A percentile compares a stretch with the other conserved stretches of the same genome.
Evolutionary conservation across 257 asterid species (phyloP).

Genomic region (Plantago major): DNA sequence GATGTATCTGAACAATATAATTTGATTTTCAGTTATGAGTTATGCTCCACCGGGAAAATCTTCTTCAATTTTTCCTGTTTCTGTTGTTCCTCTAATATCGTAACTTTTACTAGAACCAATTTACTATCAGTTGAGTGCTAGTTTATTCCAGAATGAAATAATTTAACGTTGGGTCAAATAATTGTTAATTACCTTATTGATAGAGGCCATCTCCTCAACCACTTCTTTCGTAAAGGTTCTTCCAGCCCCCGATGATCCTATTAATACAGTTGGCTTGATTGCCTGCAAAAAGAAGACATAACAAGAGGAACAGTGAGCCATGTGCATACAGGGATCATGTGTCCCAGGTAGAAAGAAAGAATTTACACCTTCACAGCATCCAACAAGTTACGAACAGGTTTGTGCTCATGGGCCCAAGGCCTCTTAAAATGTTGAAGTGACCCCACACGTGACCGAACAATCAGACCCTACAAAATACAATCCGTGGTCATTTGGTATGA

Average conservation of each 20-base stretch:
- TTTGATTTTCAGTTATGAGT: no score
- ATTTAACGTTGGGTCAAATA: neutral
- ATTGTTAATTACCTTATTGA: conserved; percentile 48
- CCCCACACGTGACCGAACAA: conserved; percentile 55
- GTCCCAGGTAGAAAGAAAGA: neutral
- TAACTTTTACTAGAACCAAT: no score
- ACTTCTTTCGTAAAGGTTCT: conserved; percentile 59
- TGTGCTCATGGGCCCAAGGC: conserved; percentile 73
- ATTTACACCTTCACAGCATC: conserved; percentile 52
- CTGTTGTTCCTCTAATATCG: no score
- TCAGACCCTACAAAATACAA: conserved; percentile 47
- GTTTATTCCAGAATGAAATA: neutral
- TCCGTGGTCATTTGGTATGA: neutral
- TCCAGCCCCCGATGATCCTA: conserved; percentile 72
- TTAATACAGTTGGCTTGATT: conserved; percentile 54
- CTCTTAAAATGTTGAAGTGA: conserved; percentile 68
- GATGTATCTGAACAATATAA: no score
- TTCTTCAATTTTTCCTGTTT: no score
- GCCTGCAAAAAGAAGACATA: conserved; percentile 37
- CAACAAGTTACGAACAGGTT: conserved; percentile 45
- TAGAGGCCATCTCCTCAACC: conserved; percentile 45
- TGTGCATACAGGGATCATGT: neutral
- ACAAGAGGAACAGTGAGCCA: conserved; percentile 8
- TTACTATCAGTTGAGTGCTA: no score
- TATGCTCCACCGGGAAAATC: no score